Evolutionary conservation across 495 filamentous ascomycete genomes (phyloP), one percentile per base, ranked within the genome.

Genomic region (Immersiella caudata): DNA sequence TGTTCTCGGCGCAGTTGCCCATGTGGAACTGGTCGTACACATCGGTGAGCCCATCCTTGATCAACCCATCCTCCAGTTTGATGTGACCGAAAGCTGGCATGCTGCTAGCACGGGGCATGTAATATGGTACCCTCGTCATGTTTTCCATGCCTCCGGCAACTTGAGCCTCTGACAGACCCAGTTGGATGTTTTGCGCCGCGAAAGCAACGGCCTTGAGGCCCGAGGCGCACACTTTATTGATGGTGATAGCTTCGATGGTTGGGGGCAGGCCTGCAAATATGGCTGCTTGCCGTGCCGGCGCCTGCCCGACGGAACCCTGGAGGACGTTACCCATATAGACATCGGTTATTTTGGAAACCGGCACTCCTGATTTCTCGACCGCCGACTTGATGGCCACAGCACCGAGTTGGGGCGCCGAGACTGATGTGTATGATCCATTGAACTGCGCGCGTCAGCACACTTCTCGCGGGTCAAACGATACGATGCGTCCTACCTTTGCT

Each of bases 241-340:
- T 87, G 5, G 95, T 97, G 62, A 89, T 86, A 22, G 93, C 89
- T 78, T 99, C 95, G 40, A 95, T 86, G 7, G 84, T 86, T 9
- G 85, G 79, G 1, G 92, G 83, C 9, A 99, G 87, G 12, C 93
- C 93, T n/a, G 95, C 90, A 72, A 92, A 92, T 58, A 97, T 90
- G 58, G 86, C 83, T 25, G 94, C 95, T 80, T 99, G 95, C 33
- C 95, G 89, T 21, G 95, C 94, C 0, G 95, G 95, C 2, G 95
- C 87, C 77, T 99, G 95, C 35, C 95, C 95, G 20, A 93, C 84
- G 52, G 84, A 84, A 18, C 85, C 94, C 77, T 93, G 89, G 21
- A 97, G 85, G n/a, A 97, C 95, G 79, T 97, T 94, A 73, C 95
- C 95, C 91, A 97, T 96, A 80, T 97, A 97, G 2, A 97, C 90